Evolutionary conservation across 108 stramenopile species (phyloP).

Genomic region (Aureococcus anophagefferens): DNA sequence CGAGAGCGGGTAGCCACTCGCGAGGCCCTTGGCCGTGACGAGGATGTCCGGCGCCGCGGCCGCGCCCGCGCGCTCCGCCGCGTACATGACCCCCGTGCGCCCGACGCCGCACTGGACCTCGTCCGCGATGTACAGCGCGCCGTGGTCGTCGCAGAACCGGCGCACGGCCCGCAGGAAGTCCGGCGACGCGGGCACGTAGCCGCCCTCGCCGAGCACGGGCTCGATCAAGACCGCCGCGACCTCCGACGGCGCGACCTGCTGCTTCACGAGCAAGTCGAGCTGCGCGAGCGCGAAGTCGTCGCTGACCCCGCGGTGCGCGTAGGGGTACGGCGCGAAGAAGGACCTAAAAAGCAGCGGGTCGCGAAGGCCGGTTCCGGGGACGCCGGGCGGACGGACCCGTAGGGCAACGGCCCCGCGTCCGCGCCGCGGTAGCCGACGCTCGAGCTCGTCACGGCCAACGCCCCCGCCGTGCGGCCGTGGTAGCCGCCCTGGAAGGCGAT

Average conservation of each 20-base stretch:
- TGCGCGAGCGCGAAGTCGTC: slow-evolving; percentile 27
- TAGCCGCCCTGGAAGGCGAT: slow-evolving; percentile 54
- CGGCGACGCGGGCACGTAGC: slow-evolving; percentile 48
- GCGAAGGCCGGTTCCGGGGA: too few species aligned
- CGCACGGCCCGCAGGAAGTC: slow-evolving; percentile 38
- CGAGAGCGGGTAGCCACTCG: slow-evolving; percentile 54
- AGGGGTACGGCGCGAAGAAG: slow-evolving; percentile 35
- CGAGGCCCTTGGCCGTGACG: slow-evolving; percentile 62
- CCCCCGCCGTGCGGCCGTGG: slow-evolving; percentile 58
- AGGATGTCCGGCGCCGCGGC: slow-evolving; percentile 59
- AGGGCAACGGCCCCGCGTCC: neutral
- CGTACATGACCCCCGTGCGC: slow-evolving; percentile 20
- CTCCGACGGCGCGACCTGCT: slow-evolving; percentile 36
- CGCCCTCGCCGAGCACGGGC: slow-evolving; percentile 56
- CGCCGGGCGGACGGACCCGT: slow-evolving; percentile 10
- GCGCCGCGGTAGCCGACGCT: slow-evolving; percentile 13
- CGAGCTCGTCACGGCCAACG: slow-evolving; percentile 60
- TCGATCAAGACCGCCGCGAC: slow-evolving; percentile 51
- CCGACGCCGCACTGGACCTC: slow-evolving; percentile 34
- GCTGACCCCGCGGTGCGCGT: slow-evolving; percentile 33
- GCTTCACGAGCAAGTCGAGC: slow-evolving; percentile 36
- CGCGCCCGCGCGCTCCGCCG: slow-evolving; percentile 25
- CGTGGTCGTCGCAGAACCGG: slow-evolving; percentile 45
- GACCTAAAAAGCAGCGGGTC: too few species aligned
- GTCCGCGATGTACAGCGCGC: slow-evolving; percentile 30